phyloP scores from a whole-genome alignment of 1,139 yeast species.

The Nadsonia starkeyi-henricii region DNA sequence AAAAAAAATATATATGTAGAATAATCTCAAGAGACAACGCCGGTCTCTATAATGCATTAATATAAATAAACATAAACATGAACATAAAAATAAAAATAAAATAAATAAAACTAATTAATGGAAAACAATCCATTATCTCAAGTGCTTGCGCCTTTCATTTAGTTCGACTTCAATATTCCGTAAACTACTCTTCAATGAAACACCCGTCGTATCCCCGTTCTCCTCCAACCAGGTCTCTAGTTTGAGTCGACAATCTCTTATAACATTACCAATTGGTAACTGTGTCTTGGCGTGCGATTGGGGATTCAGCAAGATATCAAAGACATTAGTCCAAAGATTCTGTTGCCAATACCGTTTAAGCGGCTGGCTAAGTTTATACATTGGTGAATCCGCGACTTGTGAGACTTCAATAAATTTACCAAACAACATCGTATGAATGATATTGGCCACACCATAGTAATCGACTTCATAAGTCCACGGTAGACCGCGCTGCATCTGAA shows the following conservation, averaged over 20 bases:
- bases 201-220: conserved; percentile 16
- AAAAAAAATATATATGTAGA: too few relatives aligned
- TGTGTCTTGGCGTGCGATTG: conserved; percentile 15
- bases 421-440: conserved; percentile 58
- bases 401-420: conserved; percentile 34
- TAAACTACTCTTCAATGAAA: conserved; percentile 14
- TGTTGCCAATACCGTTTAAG: conserved; percentile 70
- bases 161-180: conserved; percentile 12
- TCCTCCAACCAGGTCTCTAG: conserved; percentile 35
- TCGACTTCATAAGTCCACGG: conserved; percentile 79
- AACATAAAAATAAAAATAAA: neutral
- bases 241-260: conserved; percentile 27
- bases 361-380: conserved; percentile 28
- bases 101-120: neutral
- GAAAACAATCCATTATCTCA: conserved; percentile 1
- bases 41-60: neutral
- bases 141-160: conserved; percentile 5
- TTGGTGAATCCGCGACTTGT: conserved; percentile 17
- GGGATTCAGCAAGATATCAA: conserved; percentile 54
- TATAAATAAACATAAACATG: neutral
- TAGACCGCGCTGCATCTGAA: conserved; percentile 46
- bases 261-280: conserved; percentile 30
- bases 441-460: conserved; percentile 70
- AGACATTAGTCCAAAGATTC: conserved; percentile 57
- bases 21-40: too few relatives aligned